Evolutionary conservation across 2,329 filamentous ascomycete species (phyloP), one percentile per base, ranked within the genome.

Genomic region (Zalaria obscura): DNA sequence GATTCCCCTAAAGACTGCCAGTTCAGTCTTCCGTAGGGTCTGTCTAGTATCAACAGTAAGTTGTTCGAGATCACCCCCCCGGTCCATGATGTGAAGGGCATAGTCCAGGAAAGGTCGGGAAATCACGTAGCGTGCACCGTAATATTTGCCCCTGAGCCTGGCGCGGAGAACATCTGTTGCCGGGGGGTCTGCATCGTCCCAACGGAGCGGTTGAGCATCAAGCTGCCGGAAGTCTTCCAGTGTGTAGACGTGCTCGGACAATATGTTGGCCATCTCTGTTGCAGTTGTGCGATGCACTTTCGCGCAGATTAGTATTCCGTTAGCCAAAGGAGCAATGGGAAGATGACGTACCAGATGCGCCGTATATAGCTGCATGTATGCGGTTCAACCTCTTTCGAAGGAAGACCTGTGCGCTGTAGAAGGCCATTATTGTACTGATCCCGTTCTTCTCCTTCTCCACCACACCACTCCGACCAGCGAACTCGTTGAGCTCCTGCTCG

Each of bases 111-210:
- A 86, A 1, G 84, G 85, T 25, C 91, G 76, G 57, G 91, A 83
- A 26, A 89, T 88, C 55, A 96, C 88, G 47, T 93, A 87, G 48
- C 82, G 76, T 0, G 86, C 88, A 18, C 91, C 91, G 69, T 89
- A 96, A 60, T 91, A 96, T 59, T 98, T 96, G 9, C 84, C 91
- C 35, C 89, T 79, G 46, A 96, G 69, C 25, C 91, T 76, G 28
- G 89, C 89, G 8, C 76, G 70, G 10, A 95, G 76, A 45, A 96
- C 87, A 38, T 94, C 78, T 0, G 55, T 59, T 0, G 87, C 75
- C 1, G 86, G 85, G 4, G 70, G 69, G 41, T 93, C 84, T 2
- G 69, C 61, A 45, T 86, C 81, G 2, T 72, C 57, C 68, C 81
- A 84, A 42, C 62, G 61, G 73, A 89, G 54, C 3, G 53, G 45